Evolutionary conservation across 208 protist species (phyloP), one percentile per base, ranked within the genome.

Genomic region (Leishmania mexicana): DNA sequence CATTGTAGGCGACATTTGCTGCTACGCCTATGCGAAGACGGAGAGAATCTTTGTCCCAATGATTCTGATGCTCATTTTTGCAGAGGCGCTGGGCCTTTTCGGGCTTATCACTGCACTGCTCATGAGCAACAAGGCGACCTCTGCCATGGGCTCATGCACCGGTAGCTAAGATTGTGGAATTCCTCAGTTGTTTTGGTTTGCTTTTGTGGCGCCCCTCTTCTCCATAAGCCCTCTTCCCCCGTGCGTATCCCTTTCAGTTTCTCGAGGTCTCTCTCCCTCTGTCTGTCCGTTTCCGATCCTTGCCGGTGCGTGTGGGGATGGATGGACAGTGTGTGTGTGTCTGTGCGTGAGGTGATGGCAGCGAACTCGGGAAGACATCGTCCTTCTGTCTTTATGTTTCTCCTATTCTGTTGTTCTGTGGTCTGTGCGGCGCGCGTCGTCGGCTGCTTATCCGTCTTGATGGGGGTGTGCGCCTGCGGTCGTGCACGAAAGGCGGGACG

Each of bases 21-120:
- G 92, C 84, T 92, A 95, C 83, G 95, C 96, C 17, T 97, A 97
- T 80, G 95, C 89, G 76, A 95, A 99, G 85, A 98, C 99, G 81
- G 98, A 99, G 73, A 98, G 96, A 80, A 96, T 99, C 35, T 99
- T 99, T 90, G 98, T 99, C 53, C 97, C 96, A 70, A 99, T 99
- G 99, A 99, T 99, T 93, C 94, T 99, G 53, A 99, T 99, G 93
- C 98, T 99, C 79, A 99, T 99, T 96, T 99, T 99, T 80, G 95
- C 92, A 17, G 99, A 99, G 92, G 99, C 99, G 70, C 95, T 99
- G 31, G 99, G 98, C 78, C 87, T 99, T 1, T 99, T 99, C 85
- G 99, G 99, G 72, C 93, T 99, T 58, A 99, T 99, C 85, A 98
- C 99, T 53, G 98, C 97, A 62, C 89, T 99, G 13, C 78, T 98